Evolutionary conservation across 192 early-diverging fungal genomes (phyloP).

Genomic region (Coemansia sp.): DNA sequence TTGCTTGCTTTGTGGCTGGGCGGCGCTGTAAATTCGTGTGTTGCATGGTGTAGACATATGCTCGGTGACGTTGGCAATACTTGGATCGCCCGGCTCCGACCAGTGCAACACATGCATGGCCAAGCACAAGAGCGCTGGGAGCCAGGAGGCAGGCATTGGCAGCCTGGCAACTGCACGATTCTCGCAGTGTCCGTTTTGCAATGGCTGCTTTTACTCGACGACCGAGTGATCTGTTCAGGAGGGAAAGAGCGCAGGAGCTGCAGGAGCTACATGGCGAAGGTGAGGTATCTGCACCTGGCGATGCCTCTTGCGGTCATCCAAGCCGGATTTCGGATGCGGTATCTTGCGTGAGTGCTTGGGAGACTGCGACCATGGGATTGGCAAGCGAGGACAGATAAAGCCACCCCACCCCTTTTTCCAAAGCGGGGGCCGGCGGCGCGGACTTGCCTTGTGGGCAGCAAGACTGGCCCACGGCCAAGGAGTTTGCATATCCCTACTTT

Average conservation of each 20-base stretch:
- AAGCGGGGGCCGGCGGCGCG: too few relatives aligned
- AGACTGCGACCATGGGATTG: too few relatives aligned
- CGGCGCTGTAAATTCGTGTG: background rate
- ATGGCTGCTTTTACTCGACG: slow-evolving; percentile 24
- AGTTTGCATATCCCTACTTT: too few relatives aligned
- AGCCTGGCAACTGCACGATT: slow-evolving; percentile 9
- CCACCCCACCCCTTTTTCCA: too few relatives aligned
- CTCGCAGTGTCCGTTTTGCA: slow-evolving; percentile 32
- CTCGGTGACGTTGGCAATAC: slow-evolving; percentile 28
- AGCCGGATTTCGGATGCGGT: too few relatives aligned
- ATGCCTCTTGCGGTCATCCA: too few relatives aligned
- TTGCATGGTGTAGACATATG: slow-evolving; percentile 26
- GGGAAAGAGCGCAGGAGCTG: background rate
- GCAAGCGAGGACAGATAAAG: too few relatives aligned
- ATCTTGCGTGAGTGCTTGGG: too few relatives aligned
- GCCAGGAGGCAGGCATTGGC: background rate
- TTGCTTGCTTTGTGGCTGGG: background rate
- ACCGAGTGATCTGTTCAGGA: slow-evolving; percentile 20
- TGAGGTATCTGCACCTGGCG: too few relatives aligned
- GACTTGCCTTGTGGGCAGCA: too few relatives aligned
- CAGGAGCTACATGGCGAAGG: too few relatives aligned
- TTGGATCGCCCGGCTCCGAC: slow-evolving; percentile 23
- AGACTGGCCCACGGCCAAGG: too few relatives aligned
- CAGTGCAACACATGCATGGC: slow-evolving; percentile 36
- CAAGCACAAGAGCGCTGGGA: slow-evolving; percentile 11